Evolutionary conservation across 768 basidiomycete genomes (phyloP).

Genomic region (Fistulinella prunicolor): DNA sequence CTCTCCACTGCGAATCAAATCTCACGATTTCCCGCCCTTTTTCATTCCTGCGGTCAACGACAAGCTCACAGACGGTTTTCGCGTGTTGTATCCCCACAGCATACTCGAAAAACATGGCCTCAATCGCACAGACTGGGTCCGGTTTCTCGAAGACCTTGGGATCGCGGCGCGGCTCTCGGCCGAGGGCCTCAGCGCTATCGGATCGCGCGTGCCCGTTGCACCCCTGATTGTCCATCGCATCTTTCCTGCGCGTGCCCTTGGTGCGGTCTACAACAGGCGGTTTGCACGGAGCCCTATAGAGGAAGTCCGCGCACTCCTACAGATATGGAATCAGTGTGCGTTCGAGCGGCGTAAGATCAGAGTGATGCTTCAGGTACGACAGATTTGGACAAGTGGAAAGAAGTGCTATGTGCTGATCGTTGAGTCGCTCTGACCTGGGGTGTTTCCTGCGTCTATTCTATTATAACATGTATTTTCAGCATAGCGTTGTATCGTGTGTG

Average conservation of each 20-base stretch:
- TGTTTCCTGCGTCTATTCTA: too few species aligned
- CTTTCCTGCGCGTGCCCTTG: slow-evolving; percentile 13
- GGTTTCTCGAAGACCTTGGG: slow-evolving; percentile 29
- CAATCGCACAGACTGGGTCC: slow-evolving; percentile 24
- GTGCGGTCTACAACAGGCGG: slow-evolving; percentile 17
- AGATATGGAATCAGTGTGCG: slow-evolving; percentile 32
- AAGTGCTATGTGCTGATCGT: slow-evolving; percentile 18
- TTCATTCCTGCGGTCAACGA: slow-evolving; percentile 21
- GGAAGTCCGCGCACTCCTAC: slow-evolving; percentile 26
- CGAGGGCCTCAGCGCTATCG: slow-evolving; percentile 20
- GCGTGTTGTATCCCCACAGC: slow-evolving; percentile 22
- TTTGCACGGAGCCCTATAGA: slow-evolving; percentile 18
- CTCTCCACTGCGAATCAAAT: slow-evolving; percentile 27
- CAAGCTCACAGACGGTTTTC: slow-evolving; percentile 25
- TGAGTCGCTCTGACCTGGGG: slow-evolving; percentile 26
- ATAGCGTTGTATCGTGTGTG: too few species aligned
- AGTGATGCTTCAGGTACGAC: slow-evolving; percentile 15
- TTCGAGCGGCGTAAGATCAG: slow-evolving; percentile 31
- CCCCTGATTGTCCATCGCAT: slow-evolving; percentile 13
- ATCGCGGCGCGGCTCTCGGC: slow-evolving; percentile 27
- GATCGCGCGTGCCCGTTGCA: slow-evolving; percentile 20
- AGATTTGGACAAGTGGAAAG: slow-evolving; percentile 1
- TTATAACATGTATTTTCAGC: too few species aligned
- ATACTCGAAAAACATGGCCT: slow-evolving; percentile 31
- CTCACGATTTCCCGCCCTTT: slow-evolving; percentile 28